Conservation (phyloP, 768 basidiomycete genomes). For the Tylopilus cervinicoccineus region DNA sequence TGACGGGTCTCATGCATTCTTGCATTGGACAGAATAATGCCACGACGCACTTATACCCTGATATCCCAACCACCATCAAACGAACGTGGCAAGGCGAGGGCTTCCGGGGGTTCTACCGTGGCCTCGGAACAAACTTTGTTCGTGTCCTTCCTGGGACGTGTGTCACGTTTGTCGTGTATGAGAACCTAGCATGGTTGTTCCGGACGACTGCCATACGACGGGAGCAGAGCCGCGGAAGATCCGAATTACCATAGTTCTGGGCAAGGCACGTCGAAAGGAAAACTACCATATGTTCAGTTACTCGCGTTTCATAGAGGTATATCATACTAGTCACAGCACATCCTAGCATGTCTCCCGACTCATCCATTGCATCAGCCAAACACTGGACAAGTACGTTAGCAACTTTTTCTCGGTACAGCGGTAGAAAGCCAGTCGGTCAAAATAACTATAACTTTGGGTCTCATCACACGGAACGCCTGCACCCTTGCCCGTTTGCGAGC, state of each 20-base stretch:
- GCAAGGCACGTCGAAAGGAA: neutral
- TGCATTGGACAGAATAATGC: constrained; percentile 53
- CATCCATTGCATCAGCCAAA: neutral
- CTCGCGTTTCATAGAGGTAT: constrained; percentile 8
- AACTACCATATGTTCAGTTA: constrained; percentile 8
- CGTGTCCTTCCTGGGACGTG: constrained; percentile 96
- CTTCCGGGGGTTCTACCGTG: constrained; percentile 86
- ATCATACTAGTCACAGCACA: constrained; percentile 11
- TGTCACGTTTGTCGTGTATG: constrained; percentile 97
- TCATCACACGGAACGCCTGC: constrained; percentile 24
- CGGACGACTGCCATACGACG: constrained; percentile 59
- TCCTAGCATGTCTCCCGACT: constrained; percentile 6
- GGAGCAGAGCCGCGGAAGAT: constrained; percentile 24
- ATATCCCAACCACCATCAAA: constrained; percentile 75
- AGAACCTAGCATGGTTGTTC: constrained; percentile 82
- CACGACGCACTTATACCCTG: constrained; percentile 66
- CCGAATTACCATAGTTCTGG: neutral
- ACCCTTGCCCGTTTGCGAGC: constrained; percentile 21
- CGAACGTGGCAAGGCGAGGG: constrained; percentile 84
- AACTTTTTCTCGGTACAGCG: neutral
- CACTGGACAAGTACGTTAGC: constrained; percentile 10
- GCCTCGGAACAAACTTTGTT: constrained; percentile 89
- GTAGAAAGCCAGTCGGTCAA: constrained; percentile 16
- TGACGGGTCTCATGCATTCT: neutral
- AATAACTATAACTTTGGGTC: constrained; percentile 31